phyloP scores from a whole-genome alignment of 352 stramenopile species.

The Pythium plurisporium region DNA sequence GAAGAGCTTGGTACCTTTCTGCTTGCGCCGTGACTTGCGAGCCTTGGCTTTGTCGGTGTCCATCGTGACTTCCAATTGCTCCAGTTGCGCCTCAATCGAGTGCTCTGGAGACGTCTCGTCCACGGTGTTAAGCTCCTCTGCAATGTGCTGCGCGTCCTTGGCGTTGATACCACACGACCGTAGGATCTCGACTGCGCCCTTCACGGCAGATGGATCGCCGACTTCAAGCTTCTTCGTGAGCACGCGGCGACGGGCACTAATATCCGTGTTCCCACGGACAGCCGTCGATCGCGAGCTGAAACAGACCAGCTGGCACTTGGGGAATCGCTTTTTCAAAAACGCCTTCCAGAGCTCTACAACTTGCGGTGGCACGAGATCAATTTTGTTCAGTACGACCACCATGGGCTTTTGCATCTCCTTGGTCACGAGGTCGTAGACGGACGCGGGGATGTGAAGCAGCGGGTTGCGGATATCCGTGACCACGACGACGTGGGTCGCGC shows the following conservation, averaged over 20 bases:
- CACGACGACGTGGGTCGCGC: slow-evolving; percentile 71
- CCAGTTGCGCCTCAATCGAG: slow-evolving; percentile 2
- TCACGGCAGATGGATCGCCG: slow-evolving; percentile 57
- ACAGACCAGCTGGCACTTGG: slow-evolving; percentile 57
- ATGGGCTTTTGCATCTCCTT: slow-evolving; percentile 72
- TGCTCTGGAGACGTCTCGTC: neutral
- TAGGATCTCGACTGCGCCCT: slow-evolving; percentile 63
- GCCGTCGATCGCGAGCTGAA: slow-evolving; percentile 77
- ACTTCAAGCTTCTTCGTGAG: slow-evolving; percentile 81
- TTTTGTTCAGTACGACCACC: slow-evolving; percentile 83
- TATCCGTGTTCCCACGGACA: slow-evolving; percentile 61
- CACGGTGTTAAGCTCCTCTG: slow-evolving; percentile 54
- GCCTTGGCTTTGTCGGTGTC: slow-evolving; percentile 30
- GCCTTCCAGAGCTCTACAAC: slow-evolving; percentile 65
- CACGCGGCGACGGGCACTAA: slow-evolving; percentile 62
- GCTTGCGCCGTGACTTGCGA: slow-evolving; percentile 38
- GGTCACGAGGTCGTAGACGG: slow-evolving; percentile 76
- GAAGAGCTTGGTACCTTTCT: slow-evolving; percentile 37
- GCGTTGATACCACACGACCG: slow-evolving; percentile 58
- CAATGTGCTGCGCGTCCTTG: slow-evolving; percentile 48
- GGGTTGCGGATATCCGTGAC: slow-evolving; percentile 80
- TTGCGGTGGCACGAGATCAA: slow-evolving; percentile 63
- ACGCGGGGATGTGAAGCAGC: slow-evolving; percentile 74
- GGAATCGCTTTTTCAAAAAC: slow-evolving; percentile 61
- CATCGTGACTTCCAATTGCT: slow-evolving; percentile 37